Evolutionary conservation across 108 stramenopile genomes (phyloP).

Genomic region (Schizochytrium sp.): DNA sequence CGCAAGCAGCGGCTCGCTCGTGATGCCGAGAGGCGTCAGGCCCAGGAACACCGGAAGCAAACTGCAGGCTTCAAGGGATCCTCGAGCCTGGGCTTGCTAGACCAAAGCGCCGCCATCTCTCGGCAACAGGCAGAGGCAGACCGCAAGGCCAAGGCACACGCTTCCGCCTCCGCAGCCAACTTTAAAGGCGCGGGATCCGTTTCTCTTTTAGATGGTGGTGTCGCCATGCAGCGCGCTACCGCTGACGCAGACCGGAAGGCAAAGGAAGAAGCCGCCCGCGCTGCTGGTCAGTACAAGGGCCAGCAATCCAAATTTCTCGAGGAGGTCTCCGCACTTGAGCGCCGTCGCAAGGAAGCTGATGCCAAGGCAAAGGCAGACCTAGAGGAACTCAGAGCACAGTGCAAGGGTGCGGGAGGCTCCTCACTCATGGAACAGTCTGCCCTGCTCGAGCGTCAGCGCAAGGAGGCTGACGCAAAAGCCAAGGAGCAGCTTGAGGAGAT

Average conservation of each 20-base stretch:
- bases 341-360: neutral
- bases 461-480: constrained; percentile 49
- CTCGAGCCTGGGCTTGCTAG: neutral
- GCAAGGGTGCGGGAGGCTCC: constrained; percentile 34
- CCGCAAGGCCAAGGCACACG: constrained; percentile 30
- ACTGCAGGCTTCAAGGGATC: constrained; percentile 14
- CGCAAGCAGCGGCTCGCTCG: constrained; percentile 30
- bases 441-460: constrained; percentile 25
- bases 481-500: constrained; percentile 29
- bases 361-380: neutral
- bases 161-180: neutral
- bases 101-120: neutral
- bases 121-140: constrained; percentile 27
- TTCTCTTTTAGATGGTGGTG: constrained; percentile 5
- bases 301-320: neutral
- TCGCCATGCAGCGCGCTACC: neutral
- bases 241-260: constrained; percentile 36
- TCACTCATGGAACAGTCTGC: neutral
- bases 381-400: neutral
- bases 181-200: constrained; percentile 22
- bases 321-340: neutral
- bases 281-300: neutral
- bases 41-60: constrained; percentile 37
- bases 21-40: neutral
- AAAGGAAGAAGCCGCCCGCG: neutral